These are phyloP conservation scores for Hyaloscypha bicolor DNA, from an alignment of 495 filamentous ascomycete species.

Conservation along the genomic window DNA sequence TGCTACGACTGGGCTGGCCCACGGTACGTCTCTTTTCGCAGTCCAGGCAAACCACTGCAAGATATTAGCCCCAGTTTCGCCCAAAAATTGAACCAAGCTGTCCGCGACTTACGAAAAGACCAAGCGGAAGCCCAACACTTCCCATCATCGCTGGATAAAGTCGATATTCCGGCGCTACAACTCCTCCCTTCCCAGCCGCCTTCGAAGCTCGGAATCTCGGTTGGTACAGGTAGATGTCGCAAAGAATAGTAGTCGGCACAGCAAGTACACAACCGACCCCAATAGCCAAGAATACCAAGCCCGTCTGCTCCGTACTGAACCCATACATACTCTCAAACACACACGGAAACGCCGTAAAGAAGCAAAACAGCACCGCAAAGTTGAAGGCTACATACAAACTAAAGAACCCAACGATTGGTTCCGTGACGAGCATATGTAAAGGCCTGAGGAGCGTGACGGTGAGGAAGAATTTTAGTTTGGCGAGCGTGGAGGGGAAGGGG, in stretches of 20 bases:
- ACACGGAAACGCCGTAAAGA: constrained; percentile 66
- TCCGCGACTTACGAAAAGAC: constrained; percentile 20
- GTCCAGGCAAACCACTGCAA: constrained; percentile 53
- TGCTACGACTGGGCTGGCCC: constrained; percentile 50
- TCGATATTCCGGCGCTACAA: constrained; percentile 2
- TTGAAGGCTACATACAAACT: constrained; percentile 64
- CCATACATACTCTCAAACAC: constrained; percentile 53
- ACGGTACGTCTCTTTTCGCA: constrained; percentile 39
- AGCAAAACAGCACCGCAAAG: constrained; percentile 65
- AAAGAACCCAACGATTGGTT: constrained; percentile 65
- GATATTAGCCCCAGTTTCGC: background rate
- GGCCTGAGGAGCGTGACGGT: constrained; percentile 62
- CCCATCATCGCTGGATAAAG: background rate
- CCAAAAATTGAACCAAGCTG: background rate
- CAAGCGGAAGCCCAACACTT: constrained; percentile 1
- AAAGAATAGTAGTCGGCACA: constrained; percentile 44
- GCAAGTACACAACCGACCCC: constrained; percentile 57
- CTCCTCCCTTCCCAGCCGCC: background rate
- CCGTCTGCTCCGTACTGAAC: constrained; percentile 51
- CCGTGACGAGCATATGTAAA: constrained; percentile 62
- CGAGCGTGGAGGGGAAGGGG: constrained; percentile 35
- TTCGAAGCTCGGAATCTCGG: constrained; percentile 24
- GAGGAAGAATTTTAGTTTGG: constrained; percentile 50
- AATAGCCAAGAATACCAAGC: constrained; percentile 62
- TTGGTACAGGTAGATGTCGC: constrained; percentile 46